Base-by-base conservation (phyloP, 768 basidiomycete species). In the Sarcomyxa edulis region DNA sequence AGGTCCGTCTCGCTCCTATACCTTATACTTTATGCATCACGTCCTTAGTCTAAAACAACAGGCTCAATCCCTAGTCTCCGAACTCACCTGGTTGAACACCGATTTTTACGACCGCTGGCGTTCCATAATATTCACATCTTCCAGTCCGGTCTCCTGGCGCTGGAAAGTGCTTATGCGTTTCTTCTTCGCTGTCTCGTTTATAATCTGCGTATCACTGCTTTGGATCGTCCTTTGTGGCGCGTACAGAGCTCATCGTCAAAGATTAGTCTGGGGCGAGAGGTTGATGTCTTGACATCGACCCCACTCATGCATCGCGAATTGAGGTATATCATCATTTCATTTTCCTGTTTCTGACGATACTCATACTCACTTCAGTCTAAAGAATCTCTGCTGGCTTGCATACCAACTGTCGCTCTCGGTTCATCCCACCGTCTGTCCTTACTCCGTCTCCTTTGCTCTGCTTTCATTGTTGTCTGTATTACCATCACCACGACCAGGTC, bases 261-360 rank as follows among this genome's bases (percentile, higher is more conserved):
- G 83, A 28, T 72, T 86, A 15, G 75, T 89, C 10, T 89, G 84
- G 84, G 86, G 86, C 35, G 84, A 84, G 50, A 73, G 78, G 36
- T 65, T 89, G 40, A 82, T 87, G 72, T 83, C 78, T 31, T 88
- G 57, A 68, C n/a, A n/a, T n/a, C n/a, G n/a, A n/a, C n/a, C n/a
- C n/a, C n/a, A n/a, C n/a, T n/a, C n/a, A n/a, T n/a, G n/a, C n/a
- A n/a, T n/a, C n/a, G n/a, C n/a, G n/a, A n/a, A n/a, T n/a, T n/a
- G n/a, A n/a, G n/a, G n/a, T n/a, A n/a, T n/a, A n/a, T n/a, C n/a
- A n/a, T n/a, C n/a, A n/a, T n/a, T n/a, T n/a, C n/a, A n/a, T n/a
- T n/a, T n/a, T n/a, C n/a, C n/a, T n/a, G n/a, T n/a, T n/a, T n/a
- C n/a, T n/a, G n/a, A n/a, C n/a, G n/a, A n/a, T n/a, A n/a, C n/a